Evolutionary conservation across 148 eudicot genomes (phyloP).

Genomic region (Heliamphora exappendiculata): DNA sequence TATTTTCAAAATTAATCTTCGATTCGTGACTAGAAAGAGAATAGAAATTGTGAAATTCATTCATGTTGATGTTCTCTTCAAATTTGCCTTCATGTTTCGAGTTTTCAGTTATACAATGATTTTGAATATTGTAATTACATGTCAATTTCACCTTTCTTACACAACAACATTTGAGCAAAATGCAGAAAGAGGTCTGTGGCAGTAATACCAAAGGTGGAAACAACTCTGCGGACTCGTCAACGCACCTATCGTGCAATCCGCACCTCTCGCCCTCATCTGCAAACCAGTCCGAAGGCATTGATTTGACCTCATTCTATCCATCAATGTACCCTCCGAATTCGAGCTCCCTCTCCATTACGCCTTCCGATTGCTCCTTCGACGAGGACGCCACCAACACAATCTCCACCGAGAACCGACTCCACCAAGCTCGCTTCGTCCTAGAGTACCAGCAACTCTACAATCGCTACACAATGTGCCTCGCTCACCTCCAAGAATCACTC

Average conservation of each 20-base stretch:
- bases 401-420: slow-evolving; percentile 30
- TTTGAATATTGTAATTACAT: not conserved
- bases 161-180: not conserved
- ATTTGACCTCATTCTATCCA: slow-evolving; percentile 19
- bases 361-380: slow-evolving; percentile 34
- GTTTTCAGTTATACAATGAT: not conserved
- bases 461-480: slow-evolving; percentile 43
- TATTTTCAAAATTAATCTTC: no score
- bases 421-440: slow-evolving; percentile 40
- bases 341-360: slow-evolving; percentile 18
- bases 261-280: slow-evolving; percentile 12
- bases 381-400: slow-evolving; percentile 11
- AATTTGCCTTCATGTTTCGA: not conserved
- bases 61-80: not conserved
- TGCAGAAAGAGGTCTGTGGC: slow-evolving; percentile 16
- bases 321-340: slow-evolving; percentile 18
- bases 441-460: slow-evolving; percentile 69
- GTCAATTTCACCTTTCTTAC: not conserved
- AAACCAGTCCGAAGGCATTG: slow-evolving; percentile 6
- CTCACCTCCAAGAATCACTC: slow-evolving; percentile 47
- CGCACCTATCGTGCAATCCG: slow-evolving; percentile 13
- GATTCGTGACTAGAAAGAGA: no score
- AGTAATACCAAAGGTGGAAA: not conserved
- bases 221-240: slow-evolving; percentile 8
- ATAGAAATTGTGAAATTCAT: no score